Evolutionary conservation across 2,329 filamentous ascomycete genomes (phyloP).

Genomic region (Mariannaea elegans): DNA sequence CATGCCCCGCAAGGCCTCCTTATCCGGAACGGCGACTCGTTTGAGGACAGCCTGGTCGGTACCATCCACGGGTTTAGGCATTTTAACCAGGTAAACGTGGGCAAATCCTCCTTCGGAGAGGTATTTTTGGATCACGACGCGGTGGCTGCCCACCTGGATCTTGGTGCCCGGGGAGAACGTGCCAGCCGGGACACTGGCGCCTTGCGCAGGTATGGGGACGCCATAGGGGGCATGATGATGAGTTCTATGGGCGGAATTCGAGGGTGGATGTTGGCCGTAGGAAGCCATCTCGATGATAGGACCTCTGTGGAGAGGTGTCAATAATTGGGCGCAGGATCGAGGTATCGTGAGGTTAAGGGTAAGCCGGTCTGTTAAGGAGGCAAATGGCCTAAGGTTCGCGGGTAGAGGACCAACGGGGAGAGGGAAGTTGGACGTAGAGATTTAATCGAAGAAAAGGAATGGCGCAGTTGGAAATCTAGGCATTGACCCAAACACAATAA

Average conservation of each 20-base stretch:
- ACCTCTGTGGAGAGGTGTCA: background rate
- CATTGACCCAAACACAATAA: constrained; percentile 36
- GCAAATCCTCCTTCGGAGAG: constrained; percentile 98
- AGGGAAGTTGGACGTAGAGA: constrained; percentile 13
- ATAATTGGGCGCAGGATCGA: constrained; percentile 3
- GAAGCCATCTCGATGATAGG: constrained; percentile 46
- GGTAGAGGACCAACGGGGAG: constrained; percentile 31
- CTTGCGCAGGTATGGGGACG: constrained; percentile 51
- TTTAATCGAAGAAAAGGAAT: constrained; percentile 32
- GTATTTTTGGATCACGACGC: constrained; percentile 95
- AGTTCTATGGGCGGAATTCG: constrained; percentile 41
- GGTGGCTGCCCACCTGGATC: constrained; percentile 92
- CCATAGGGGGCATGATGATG: constrained; percentile 56
- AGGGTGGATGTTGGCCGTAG: constrained; percentile 45
- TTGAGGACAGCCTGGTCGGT: constrained; percentile 88
- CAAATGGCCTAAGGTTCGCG: constrained; percentile 23
- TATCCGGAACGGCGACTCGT: constrained; percentile 95
- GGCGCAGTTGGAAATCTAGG: constrained; percentile 33
- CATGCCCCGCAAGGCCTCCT: constrained; percentile 94
- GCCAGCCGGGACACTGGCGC: constrained; percentile 69
- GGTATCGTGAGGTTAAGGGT: constrained; percentile 23
- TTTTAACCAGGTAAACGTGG: constrained; percentile 95
- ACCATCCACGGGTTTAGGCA: constrained; percentile 79
- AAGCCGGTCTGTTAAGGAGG: constrained; percentile 31
- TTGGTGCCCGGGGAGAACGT: constrained; percentile 95